Evolutionary conservation across 164 flowering plant genomes (phyloP).

Genomic region (Annona cherimola): DNA sequence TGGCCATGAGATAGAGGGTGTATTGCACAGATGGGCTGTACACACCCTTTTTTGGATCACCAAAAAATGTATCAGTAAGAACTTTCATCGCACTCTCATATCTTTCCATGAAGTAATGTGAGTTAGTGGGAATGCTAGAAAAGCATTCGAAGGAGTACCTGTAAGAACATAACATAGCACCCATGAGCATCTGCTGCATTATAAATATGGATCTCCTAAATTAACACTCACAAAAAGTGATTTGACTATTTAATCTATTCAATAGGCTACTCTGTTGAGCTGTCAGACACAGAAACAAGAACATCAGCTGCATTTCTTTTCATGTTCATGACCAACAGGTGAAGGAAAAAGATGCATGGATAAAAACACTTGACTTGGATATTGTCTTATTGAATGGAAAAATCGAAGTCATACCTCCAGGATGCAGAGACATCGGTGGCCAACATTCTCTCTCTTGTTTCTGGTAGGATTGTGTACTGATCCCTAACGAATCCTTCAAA

Average conservation of each 20-base stretch:
- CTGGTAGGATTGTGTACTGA: constrained; percentile 76
- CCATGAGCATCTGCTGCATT: background rate
- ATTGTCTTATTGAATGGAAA: background rate
- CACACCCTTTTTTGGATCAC: constrained; percentile 73
- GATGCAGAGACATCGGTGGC: constrained; percentile 89
- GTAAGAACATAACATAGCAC: background rate
- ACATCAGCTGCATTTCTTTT: background rate
- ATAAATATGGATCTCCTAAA: too few species aligned
- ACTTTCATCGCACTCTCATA: constrained; percentile 61
- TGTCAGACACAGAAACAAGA: background rate
- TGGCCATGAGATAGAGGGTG: constrained; percentile 82
- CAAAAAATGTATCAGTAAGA: constrained; percentile 72
- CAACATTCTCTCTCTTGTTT: constrained; percentile 84
- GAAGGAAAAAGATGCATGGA: background rate
- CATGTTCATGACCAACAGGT: background rate
- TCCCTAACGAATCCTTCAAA: constrained; percentile 94
- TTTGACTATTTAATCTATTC: too few species aligned
- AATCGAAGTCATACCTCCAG: constrained; percentile 59
- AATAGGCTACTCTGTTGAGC: too few species aligned
- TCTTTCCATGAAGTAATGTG: constrained; percentile 50
- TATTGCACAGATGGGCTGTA: constrained; percentile 94
- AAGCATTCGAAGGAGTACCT: constrained; percentile 64
- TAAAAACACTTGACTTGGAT: background rate
- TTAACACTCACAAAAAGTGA: too few species aligned
- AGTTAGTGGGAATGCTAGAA: constrained; percentile 41